Conservation (phyloP, 2,329 filamentous ascomycete genomes). For the Pseudogymnoascus sp. region DNA sequence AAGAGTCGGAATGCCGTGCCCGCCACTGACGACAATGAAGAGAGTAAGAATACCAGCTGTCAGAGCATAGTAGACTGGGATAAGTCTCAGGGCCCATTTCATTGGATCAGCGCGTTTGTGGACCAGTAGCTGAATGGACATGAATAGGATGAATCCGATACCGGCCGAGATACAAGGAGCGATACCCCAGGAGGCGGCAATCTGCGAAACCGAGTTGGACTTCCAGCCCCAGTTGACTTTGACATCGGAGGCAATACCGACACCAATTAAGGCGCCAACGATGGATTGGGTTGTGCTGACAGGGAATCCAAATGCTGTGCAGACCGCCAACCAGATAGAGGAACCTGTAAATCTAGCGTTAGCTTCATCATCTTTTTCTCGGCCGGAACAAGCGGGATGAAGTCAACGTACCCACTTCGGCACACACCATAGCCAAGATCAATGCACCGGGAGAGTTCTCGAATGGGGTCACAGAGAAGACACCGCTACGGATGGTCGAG, state of each 20-base stretch:
- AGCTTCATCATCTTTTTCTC: not conserved
- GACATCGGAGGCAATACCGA: conserved; percentile 58
- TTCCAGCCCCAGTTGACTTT: conserved; percentile 65
- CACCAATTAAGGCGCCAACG: conserved; percentile 60
- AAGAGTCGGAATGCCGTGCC: conserved; percentile 20
- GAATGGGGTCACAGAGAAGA: conserved; percentile 56
- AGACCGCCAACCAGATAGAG: conserved; percentile 72
- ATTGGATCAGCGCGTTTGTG: conserved; percentile 65
- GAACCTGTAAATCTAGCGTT: conserved; percentile 45
- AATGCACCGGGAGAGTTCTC: conserved; percentile 54
- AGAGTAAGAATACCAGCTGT: conserved; percentile 21
- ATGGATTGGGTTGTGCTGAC: conserved; percentile 67
- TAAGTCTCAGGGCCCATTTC: conserved; percentile 63
- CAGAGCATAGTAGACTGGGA: conserved; percentile 39
- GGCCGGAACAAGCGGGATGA: not conserved
- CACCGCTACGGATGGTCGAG: conserved; percentile 72
- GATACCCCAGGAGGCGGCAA: conserved; percentile 64
- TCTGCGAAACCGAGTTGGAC: conserved; percentile 51
- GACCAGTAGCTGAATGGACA: conserved; percentile 62
- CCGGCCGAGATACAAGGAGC: conserved; percentile 58
- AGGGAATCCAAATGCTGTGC: conserved; percentile 63
- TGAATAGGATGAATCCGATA: conserved; percentile 63
- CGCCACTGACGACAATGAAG: conserved; percentile 38
- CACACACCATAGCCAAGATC: conserved; percentile 59
- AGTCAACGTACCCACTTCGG: conserved; percentile 22